Conservation (phyloP, 495 filamentous ascomycete genomes). For the Aspergillus ellipticus region DNA sequence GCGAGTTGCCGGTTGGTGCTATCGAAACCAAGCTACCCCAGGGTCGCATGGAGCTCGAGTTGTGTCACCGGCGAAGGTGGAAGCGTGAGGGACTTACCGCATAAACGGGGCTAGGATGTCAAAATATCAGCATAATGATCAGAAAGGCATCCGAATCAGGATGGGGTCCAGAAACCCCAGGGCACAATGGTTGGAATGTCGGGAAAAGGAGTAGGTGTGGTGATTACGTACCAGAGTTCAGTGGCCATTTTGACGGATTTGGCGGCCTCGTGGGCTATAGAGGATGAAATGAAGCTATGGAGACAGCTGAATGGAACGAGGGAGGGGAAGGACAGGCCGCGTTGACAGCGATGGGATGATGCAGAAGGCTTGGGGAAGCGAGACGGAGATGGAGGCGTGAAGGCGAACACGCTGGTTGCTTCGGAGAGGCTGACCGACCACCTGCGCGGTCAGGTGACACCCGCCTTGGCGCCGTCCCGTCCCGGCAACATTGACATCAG, state of each 20-base stretch:
- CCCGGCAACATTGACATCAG: neutral
- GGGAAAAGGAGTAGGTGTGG: slow-evolving; percentile 32
- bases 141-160: slow-evolving; percentile 5
- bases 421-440: slow-evolving; percentile 23
- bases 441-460: slow-evolving; percentile 20
- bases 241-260: slow-evolving; percentile 52
- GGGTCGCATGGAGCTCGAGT: slow-evolving; percentile 24
- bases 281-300: slow-evolving; percentile 7
- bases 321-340: slow-evolving; percentile 22
- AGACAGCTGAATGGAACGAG: slow-evolving; percentile 1
- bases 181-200: slow-evolving; percentile 23
- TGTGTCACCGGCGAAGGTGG: neutral
- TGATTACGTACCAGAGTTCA: slow-evolving; percentile 61
- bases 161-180: slow-evolving; percentile 22
- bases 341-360: slow-evolving; percentile 28
- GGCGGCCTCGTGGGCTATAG: slow-evolving; percentile 11
- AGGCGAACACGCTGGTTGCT: slow-evolving; percentile 42
- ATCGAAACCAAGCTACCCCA: slow-evolving; percentile 5
- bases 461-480: slow-evolving; percentile 28
- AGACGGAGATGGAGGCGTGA: slow-evolving; percentile 35
- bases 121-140: slow-evolving; percentile 37
- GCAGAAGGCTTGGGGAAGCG: slow-evolving; percentile 27
- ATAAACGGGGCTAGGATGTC: slow-evolving; percentile 79
- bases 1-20: neutral
- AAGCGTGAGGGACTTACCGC: slow-evolving; percentile 69